phyloP scores from a whole-genome alignment of 352 stramenopile genomes.

The Thalassiosira exigua region DNA sequence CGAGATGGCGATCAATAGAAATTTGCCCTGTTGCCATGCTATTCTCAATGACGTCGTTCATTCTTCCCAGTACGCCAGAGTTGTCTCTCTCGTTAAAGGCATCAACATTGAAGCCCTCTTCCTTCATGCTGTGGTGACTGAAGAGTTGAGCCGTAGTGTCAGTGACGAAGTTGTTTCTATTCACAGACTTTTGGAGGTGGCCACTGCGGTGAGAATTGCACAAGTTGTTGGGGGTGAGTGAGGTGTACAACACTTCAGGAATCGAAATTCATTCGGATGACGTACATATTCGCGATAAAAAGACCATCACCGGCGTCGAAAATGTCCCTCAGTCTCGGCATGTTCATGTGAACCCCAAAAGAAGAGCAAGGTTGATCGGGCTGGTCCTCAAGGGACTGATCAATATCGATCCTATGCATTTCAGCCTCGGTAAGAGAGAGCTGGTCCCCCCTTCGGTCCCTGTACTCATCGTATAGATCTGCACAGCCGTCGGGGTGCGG shows the following conservation, averaged over 20 bases:
- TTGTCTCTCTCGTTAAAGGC: slow-evolving; percentile 47
- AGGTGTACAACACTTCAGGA: too few species aligned
- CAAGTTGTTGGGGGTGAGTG: too few species aligned
- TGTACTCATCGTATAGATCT: slow-evolving; percentile 54
- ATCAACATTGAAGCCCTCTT: slow-evolving; percentile 61
- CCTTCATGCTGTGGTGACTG: slow-evolving; percentile 62
- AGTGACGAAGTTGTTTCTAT: slow-evolving; percentile 29
- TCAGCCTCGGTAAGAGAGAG: background rate
- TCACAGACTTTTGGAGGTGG: slow-evolving; percentile 53
- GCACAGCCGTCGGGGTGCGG: slow-evolving; percentile 36
- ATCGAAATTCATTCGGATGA: too few species aligned
- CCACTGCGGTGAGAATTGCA: too few species aligned
- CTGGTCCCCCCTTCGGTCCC: slow-evolving; percentile 7
- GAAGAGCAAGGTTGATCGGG: slow-evolving; percentile 61
- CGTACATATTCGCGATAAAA: slow-evolving; percentile 50
- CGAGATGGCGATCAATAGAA: slow-evolving; percentile 23
- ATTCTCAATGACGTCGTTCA: slow-evolving; percentile 50
- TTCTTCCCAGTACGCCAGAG: slow-evolving; percentile 51
- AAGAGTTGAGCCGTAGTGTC: slow-evolving; percentile 56
- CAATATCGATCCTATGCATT: slow-evolving; percentile 47
- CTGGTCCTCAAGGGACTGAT: background rate
- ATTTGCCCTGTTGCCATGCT: slow-evolving; percentile 36
- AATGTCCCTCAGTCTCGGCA: slow-evolving; percentile 41
- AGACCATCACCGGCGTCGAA: slow-evolving; percentile 56
- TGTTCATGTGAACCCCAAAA: slow-evolving; percentile 65